phyloP scores from a whole-genome alignment of 768 basidiomycete species.

The Lyophyllum atratum region DNA sequence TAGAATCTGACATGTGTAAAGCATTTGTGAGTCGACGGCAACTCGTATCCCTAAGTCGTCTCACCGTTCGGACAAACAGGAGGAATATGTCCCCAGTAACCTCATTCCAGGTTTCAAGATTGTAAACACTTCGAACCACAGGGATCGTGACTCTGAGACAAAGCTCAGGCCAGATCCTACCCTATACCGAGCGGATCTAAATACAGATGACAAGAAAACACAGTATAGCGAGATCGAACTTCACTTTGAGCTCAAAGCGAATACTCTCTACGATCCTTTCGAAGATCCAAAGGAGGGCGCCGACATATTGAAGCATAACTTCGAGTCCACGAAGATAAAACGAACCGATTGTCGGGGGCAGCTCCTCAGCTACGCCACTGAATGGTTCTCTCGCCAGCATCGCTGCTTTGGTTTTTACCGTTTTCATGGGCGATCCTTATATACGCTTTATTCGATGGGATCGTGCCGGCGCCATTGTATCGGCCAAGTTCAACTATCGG shows the following conservation, averaged over 20 bases:
- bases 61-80: no score
- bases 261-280: conserved; percentile 12
- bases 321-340: neutral
- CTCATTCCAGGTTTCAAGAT: neutral
- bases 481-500: conserved; percentile 1
- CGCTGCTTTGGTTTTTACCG: neutral
- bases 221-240: conserved; percentile 10
- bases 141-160: neutral
- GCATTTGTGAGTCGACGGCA: no score
- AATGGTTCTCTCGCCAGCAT: conserved; percentile 15
- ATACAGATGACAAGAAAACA: conserved; percentile 1
- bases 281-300: no score
- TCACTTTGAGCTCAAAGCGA: conserved; percentile 19
- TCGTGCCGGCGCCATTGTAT: conserved; percentile 1
- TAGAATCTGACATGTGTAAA: no score
- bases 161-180: conserved; percentile 4
- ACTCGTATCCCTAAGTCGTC: no score
- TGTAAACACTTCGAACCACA: neutral
- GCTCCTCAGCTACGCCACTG: conserved; percentile 22
- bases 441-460: conserved; percentile 8
- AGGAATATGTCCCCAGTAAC: neutral
- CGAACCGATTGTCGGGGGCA: conserved; percentile 19
- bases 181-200: conserved; percentile 4
- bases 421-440: neutral
- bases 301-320: neutral